Base-by-base conservation (phyloP, 306 rosid genomes). In the Citrullus mucosospermus region DNA sequence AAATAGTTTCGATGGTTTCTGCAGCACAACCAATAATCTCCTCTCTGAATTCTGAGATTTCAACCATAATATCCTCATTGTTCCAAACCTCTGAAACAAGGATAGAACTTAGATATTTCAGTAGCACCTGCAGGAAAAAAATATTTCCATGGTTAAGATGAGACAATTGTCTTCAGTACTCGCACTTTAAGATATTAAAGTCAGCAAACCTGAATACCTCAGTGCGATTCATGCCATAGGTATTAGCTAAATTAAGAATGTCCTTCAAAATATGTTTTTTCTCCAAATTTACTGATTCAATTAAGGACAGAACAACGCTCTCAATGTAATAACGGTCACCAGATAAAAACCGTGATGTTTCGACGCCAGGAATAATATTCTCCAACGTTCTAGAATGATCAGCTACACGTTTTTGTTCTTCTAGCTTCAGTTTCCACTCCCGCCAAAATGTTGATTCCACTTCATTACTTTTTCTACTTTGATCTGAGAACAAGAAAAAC, bases 391-490 rank as follows among this genome's bases (percentile, higher is more conserved):
- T 90, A 74, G 97, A 91, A 53, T 83, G 88, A 84, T 96, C 99
- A 38, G 99, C 86, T 48, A 88, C 86, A 62, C 85, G 90, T 85
- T 91, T 92, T 82, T 91, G 93, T 85, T 92, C 93, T 77, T 96
- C 98, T 82, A 92, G 84, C 86, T 96, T 96, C 83, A 82, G 67
- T 84, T 96, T 96, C 99, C 99, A 95, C 81, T 91, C 97, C 81
- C 92, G 90, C 99, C 99, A 96, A 88, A 96, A 96, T 73, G 97
- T 85, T 73, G 99, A 90, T 79, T 92, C 97, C 70, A 78, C 97
- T 84, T 85, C 83, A 84, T 89, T 96, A 84, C 87, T 88, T 85
- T 88, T 89, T 81, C 82, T 86, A 53, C 87, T 77, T 81, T 91
- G 97, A 60, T 91, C 99, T 92, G 93, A 58, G 79, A 53, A 74